phyloP scores from a whole-genome alignment of 1,139 yeast genomes.

The Yamadazyma aaseri region DNA sequence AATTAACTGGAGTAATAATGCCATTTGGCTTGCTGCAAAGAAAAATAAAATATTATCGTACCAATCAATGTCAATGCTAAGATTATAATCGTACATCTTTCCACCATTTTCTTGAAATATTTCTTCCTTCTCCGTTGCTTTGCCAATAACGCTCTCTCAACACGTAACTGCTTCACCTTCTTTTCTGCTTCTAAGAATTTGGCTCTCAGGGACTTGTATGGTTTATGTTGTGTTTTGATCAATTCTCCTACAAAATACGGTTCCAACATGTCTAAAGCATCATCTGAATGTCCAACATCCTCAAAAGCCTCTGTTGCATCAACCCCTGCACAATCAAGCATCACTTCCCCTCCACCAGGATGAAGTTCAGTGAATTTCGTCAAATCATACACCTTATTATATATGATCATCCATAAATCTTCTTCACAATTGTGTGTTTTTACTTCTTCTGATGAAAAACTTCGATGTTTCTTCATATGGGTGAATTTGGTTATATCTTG shows the following conservation, averaged over 20 bases:
- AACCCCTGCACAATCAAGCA: slow-evolving; percentile 69
- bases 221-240: slow-evolving; percentile 18
- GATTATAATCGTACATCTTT: slow-evolving; percentile 20
- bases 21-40: slow-evolving; percentile 32
- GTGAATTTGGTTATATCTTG: slow-evolving; percentile 4
- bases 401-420: slow-evolving; percentile 68
- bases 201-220: slow-evolving; percentile 13
- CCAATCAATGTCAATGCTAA: slow-evolving; percentile 25
- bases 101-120: slow-evolving; percentile 14
- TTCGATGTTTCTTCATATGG: slow-evolving; percentile 2
- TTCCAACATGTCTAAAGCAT: slow-evolving; percentile 39
- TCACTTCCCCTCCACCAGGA: slow-evolving; percentile 72
- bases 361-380: slow-evolving; percentile 50
- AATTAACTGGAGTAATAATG: slow-evolving; percentile 9
- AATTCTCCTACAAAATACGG: slow-evolving; percentile 41
- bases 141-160: slow-evolving; percentile 9
- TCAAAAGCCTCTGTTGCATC: slow-evolving; percentile 66
- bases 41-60: slow-evolving; percentile 25
- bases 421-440: slow-evolving; percentile 43
- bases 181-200: slow-evolving; percentile 14
- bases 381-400: slow-evolving; percentile 61
- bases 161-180: slow-evolving; percentile 8
- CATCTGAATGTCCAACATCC: slow-evolving; percentile 50
- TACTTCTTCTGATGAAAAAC: slow-evolving; percentile 34
- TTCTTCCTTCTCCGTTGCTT: slow-evolving; percentile 11